Percentiles rank a stretch among this genome's conserved stretches.
These are phyloP conservation scores for Pichia rugopelliculosa DNA, from an alignment of 805 yeast species.

Conservation along the genomic window DNA sequence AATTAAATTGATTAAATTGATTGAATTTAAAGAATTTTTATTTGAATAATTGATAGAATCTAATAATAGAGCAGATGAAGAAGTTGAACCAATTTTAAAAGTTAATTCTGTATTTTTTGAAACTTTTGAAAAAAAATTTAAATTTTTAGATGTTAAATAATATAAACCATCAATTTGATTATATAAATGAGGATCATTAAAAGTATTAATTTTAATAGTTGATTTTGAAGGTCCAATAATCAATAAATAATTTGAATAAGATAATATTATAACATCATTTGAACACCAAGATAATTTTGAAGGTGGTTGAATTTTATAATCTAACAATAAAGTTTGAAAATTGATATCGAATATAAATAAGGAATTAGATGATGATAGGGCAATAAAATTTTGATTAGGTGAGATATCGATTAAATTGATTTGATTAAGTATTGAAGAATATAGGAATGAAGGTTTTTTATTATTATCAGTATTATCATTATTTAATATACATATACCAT, in stretches of 20 bases:
- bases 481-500: background rate
- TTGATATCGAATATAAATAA: conserved; percentile 3
- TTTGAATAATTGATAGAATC: conserved; percentile 69
- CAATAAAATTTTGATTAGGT: conserved; percentile 7
- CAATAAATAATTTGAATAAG: conserved; percentile 53
- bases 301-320: background rate
- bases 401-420: conserved; percentile 4
- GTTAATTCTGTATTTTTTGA: conserved; percentile 47
- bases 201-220: conserved; percentile 45
- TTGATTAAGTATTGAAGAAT: background rate
- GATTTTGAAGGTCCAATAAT: conserved; percentile 67
- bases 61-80: conserved; percentile 72
- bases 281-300: conserved; percentile 59
- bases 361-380: background rate
- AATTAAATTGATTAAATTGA: conserved; percentile 58
- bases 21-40: conserved; percentile 69
- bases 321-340: conserved; percentile 1
- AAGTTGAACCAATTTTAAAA: conserved; percentile 76
- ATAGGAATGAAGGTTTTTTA: background rate
- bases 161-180: conserved; percentile 67
- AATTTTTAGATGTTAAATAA: conserved; percentile 47
- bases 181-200: conserved; percentile 34
- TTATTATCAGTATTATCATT: background rate
- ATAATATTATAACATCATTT: conserved; percentile 65
- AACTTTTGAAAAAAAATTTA: conserved; percentile 62